Evolutionary conservation across 2,329 filamentous ascomycete genomes (phyloP), one percentile per base, ranked within the genome.

Genomic region (Ophiostoma fasciatum): DNA sequence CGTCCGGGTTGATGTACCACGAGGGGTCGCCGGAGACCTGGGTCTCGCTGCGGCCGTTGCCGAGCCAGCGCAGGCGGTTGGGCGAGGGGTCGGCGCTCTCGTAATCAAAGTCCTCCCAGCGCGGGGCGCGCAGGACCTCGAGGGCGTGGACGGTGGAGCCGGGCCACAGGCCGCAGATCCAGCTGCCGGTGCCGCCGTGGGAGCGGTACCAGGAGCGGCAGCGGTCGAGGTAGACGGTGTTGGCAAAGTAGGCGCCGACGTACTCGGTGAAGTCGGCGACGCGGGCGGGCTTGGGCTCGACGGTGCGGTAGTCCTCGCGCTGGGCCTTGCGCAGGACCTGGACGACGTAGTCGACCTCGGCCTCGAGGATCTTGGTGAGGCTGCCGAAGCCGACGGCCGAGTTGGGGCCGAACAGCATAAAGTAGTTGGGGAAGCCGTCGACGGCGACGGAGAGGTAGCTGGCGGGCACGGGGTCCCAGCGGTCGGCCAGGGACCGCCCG

Each of bases 161-260:
- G 0, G 61, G 61, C 61, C 62, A 65, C 21, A 64, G 47, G 2
- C 57, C 61, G 15, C 55, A 53, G 33, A 64, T 52, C 36, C 53
- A 50, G 35, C 58, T 46, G 5, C 58, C 59, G 9, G 45, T 48
- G 18, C 57, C 60, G 15, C 55, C 55, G 9, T 59, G 55, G 22
- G 58, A 56, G 47, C 66, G 64, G 48, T 72, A 73, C 68, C 67
- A 72, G 36, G 61, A 66, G 40, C 59, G 60, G 49, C 68, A 72
- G 9, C 52, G 48, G 28, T 62, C 63, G 6, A 55, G 50, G 47
- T 65, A 68, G 3, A 68, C 63, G 18, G 43, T 45, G 34, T 38
- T 17, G 15, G 19, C 18, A 47, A 70, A 64, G 44, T 68, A 64
- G 34, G 58, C 56, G 28, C 60, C 55, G 23, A 60, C 57, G 46